A percentile compares a stretch with the other conserved stretches of the same genome.
Conservation (phyloP, 495 filamentous ascomycete species). For the Pyronema omphalodes region DNA sequence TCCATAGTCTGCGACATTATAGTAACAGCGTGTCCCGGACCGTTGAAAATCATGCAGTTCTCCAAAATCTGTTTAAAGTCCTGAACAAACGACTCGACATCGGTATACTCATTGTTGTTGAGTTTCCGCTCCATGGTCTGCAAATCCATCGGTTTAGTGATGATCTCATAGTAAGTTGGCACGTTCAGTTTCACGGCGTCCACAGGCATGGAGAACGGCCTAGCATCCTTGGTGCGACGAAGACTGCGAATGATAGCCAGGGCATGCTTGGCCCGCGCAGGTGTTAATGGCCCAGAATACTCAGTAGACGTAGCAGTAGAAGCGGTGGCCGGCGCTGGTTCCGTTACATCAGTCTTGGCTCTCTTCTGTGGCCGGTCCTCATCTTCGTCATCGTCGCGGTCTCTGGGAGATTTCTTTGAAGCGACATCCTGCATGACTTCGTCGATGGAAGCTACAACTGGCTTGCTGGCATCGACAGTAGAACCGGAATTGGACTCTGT, state of each 20-base stretch:
- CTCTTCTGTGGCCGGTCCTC: conserved; percentile 68
- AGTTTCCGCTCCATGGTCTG: conserved; percentile 62
- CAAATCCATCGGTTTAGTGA: conserved; percentile 68
- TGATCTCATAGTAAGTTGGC: conserved; percentile 48
- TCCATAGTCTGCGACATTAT: conserved; percentile 41
- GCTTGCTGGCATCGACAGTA: neutral
- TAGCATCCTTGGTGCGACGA: conserved; percentile 63
- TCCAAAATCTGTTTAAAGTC: conserved; percentile 59
- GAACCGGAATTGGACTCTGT: neutral
- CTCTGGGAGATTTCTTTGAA: conserved; percentile 15
- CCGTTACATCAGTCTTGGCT: conserved; percentile 38
- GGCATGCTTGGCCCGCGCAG: conserved; percentile 31
- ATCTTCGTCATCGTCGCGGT: conserved; percentile 48
- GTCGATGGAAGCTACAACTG: conserved; percentile 2
- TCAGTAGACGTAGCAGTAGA: conserved; percentile 14
- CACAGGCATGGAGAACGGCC: conserved; percentile 57
- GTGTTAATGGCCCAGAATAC: conserved; percentile 26
- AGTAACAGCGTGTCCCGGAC: conserved; percentile 51
- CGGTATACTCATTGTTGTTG: conserved; percentile 36
- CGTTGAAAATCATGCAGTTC: conserved; percentile 71
- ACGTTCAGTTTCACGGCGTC: conserved; percentile 47
- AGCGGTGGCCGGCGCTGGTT: conserved; percentile 11
- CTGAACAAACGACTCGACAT: conserved; percentile 42
- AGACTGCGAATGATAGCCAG: conserved; percentile 42
- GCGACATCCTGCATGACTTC: conserved; percentile 18